Evolutionary conservation across 495 filamentous ascomycete species (phyloP).

Genomic region (Hyaloscypha variabilis): DNA sequence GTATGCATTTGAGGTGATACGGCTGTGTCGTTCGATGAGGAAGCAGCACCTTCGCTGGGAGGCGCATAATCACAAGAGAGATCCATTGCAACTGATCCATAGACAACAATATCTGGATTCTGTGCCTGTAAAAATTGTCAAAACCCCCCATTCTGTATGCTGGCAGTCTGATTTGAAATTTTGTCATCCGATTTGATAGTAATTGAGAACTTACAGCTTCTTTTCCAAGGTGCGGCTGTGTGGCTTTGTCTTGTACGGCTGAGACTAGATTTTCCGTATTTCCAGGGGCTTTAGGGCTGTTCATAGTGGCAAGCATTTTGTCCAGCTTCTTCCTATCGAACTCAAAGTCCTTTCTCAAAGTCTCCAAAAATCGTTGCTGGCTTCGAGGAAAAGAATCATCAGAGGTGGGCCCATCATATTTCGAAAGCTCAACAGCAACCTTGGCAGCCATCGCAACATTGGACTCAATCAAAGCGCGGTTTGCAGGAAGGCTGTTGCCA

Average conservation of each 20-base stretch:
- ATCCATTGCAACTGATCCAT: slow-evolving; percentile 88
- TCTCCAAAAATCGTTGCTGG: too few species aligned
- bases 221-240: neutral
- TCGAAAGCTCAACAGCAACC: slow-evolving; percentile 75
- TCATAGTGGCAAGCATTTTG: too few species aligned
- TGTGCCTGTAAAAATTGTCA: neutral
- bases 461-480: slow-evolving; percentile 73
- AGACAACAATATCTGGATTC: slow-evolving; percentile 70
- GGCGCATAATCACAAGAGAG: slow-evolving; percentile 77
- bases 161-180: too few species aligned
- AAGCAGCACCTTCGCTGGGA: slow-evolving; percentile 12
- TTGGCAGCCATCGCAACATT: slow-evolving; percentile 82
- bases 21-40: neutral
- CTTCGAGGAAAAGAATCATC: too few species aligned
- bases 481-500: slow-evolving; percentile 72
- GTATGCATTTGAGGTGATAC: slow-evolving; percentile 66
- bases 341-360: too few species aligned
- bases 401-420: slow-evolving; percentile 39
- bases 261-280: too few species aligned
- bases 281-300: neutral
- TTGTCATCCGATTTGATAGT: too few species aligned
- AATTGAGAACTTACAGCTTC: neutral
- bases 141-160: neutral
- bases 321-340: too few species aligned
- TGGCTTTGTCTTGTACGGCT: neutral